Conservation (phyloP, 202 grass and related monocot species). For the Digitaria exilis region DNA sequence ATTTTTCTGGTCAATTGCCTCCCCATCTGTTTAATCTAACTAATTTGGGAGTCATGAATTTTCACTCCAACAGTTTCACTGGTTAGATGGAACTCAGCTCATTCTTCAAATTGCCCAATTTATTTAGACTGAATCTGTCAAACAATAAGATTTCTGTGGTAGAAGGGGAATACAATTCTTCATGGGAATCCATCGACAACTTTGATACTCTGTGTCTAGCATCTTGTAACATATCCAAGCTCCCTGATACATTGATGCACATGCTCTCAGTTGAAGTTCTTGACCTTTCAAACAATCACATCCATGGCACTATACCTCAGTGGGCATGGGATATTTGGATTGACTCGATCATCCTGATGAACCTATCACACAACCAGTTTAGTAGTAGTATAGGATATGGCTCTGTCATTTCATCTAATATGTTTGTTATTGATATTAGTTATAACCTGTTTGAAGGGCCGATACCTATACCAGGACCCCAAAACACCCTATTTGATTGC, state of each 20-base stretch:
- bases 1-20: conserved; percentile 56
- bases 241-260: conserved; percentile 51
- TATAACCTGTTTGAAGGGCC: conserved; percentile 50
- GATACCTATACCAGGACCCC: conserved; percentile 37
- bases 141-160: conserved; percentile 50
- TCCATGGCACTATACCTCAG: conserved; percentile 46
- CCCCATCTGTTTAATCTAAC: conserved; percentile 46
- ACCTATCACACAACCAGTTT: conserved; percentile 52
- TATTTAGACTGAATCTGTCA: conserved; percentile 55
- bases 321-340: conserved; percentile 58
- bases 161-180: conserved; percentile 17
- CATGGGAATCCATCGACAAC: not conserved
- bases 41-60: not conserved
- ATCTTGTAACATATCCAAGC: conserved; percentile 57
- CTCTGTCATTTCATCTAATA: not conserved
- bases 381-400: conserved; percentile 20
- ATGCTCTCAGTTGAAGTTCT: not conserved
- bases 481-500: conserved; percentile 50
- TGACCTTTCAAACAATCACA: conserved; percentile 74
- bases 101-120: conserved; percentile 35
- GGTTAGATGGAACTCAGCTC: conserved; percentile 47
- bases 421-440: conserved; percentile 52
- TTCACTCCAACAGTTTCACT: conserved; percentile 56
- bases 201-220: conserved; percentile 43
- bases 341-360: not conserved